Conservation (phyloP, 352 stramenopile genomes). For the Globisporangium camurandrum region DNA sequence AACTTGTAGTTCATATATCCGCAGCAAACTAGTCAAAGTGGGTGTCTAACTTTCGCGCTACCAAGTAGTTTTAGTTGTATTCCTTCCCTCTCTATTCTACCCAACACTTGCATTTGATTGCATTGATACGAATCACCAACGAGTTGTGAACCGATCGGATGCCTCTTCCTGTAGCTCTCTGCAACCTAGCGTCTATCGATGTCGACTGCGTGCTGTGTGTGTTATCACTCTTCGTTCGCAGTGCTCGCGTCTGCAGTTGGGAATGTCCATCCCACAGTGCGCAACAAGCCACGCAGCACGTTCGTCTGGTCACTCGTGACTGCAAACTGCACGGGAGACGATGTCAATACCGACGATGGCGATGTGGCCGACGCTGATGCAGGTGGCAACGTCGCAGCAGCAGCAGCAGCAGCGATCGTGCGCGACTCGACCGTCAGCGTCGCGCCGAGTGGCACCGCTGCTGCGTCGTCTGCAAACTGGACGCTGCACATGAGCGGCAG, state of each 20-base stretch:
- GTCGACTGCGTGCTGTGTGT: neutral
- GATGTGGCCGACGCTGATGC: no score
- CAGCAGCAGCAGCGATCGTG: slow-evolving; percentile 12
- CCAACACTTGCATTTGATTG: no score
- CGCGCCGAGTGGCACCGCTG: slow-evolving; percentile 21
- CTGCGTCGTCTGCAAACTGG: slow-evolving; percentile 28
- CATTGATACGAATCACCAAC: no score
- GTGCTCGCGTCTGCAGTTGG: neutral
- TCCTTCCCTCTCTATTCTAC: no score
- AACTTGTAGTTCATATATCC: no score
- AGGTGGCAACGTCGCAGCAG: no score
- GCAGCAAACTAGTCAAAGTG: no score
- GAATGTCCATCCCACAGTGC: slow-evolving; percentile 16
- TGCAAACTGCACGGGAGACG: slow-evolving; percentile 6
- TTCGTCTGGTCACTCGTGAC: slow-evolving; percentile 4
- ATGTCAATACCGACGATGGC: neutral
- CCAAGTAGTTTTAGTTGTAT: no score
- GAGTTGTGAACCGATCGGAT: no score
- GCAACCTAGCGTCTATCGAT: neutral
- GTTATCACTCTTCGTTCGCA: neutral
- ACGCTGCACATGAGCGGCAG: slow-evolving; percentile 53
- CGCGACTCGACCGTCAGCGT: slow-evolving; percentile 24
- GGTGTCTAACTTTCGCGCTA: no score
- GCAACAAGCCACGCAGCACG: slow-evolving; percentile 12
- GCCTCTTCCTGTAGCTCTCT: no score